phyloP scores from a whole-genome alignment of 2,329 filamentous ascomycete species.

The Bertia moriformis region DNA sequence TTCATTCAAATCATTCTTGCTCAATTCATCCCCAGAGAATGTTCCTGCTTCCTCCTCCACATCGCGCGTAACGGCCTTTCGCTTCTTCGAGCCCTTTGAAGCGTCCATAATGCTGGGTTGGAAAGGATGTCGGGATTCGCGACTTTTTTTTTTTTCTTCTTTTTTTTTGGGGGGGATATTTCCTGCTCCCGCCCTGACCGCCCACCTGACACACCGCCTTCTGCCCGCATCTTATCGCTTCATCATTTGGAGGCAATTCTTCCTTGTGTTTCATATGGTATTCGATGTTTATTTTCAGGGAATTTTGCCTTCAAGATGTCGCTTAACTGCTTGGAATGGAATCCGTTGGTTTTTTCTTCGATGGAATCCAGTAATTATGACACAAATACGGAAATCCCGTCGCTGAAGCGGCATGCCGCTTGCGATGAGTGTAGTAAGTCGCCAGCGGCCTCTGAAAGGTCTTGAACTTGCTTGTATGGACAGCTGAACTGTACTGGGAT shows the following conservation, averaged over 20 bases:
- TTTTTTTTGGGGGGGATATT: slow-evolving; percentile 5
- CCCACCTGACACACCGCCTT: slow-evolving; percentile 18
- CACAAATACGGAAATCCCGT: slow-evolving; percentile 6
- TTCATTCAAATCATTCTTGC: slow-evolving; percentile 35
- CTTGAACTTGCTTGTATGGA: too few relatives aligned
- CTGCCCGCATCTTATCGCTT: not conserved
- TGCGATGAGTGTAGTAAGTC: slow-evolving; percentile 30
- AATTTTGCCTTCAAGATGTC: not conserved
- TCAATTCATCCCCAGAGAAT: slow-evolving; percentile 47
- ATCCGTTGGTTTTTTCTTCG: slow-evolving; percentile 3
- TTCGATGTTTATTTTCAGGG: not conserved
- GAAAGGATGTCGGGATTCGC: slow-evolving; percentile 3
- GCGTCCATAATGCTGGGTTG: slow-evolving; percentile 12
- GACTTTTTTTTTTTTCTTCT: slow-evolving; percentile 2
- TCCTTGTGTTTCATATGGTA: not conserved
- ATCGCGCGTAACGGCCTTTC: slow-evolving; percentile 46
- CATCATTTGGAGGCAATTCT: not conserved
- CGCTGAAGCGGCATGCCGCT: slow-evolving; percentile 25
- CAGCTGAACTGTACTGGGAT: too few relatives aligned
- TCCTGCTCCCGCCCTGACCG: slow-evolving; percentile 11
- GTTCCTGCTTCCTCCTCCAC: slow-evolving; percentile 28
- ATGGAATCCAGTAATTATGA: slow-evolving; percentile 4
- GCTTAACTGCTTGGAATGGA: not conserved
- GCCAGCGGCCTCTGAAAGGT: too few relatives aligned
- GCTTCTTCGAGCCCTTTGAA: slow-evolving; percentile 36